Percentiles rank a stretch among this genome's conserved stretches.
Conservation (phyloP, 805 yeast genomes). For the Starmerella geochares region DNA sequence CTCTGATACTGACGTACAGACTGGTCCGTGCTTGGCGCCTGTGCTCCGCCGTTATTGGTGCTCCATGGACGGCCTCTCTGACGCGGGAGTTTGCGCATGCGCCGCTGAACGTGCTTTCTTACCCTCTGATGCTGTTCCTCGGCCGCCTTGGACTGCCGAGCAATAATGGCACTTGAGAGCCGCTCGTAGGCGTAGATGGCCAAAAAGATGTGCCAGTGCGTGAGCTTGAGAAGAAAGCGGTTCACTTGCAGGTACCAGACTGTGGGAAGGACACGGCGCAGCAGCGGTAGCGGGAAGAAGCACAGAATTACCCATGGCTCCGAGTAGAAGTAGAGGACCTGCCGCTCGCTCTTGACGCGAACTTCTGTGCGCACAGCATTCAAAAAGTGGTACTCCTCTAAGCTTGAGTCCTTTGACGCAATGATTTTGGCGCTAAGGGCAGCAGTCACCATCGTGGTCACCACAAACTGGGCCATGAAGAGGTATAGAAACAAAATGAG, state of each 20-base stretch:
- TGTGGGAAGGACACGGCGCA: slow-evolving; percentile 29
- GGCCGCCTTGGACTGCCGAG: slow-evolving; percentile 18
- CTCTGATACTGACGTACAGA: too few species aligned
- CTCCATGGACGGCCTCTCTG: slow-evolving; percentile 4
- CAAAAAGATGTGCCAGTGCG: slow-evolving; percentile 33
- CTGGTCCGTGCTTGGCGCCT: neutral
- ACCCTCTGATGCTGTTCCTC: slow-evolving; percentile 21
- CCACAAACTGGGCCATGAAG: slow-evolving; percentile 45
- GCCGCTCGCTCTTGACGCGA: slow-evolving; percentile 33
- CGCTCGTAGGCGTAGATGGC: slow-evolving; percentile 31
- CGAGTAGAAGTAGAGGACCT: slow-evolving; percentile 31
- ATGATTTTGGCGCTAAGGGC: slow-evolving; percentile 38
- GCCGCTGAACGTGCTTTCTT: slow-evolving; percentile 18
- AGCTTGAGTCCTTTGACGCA: slow-evolving; percentile 30
- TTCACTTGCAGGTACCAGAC: slow-evolving; percentile 29
- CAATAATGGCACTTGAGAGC: slow-evolving; percentile 15
- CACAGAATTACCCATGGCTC: slow-evolving; percentile 33
- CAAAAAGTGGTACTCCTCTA: slow-evolving; percentile 34
- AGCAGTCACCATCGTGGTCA: slow-evolving; percentile 46
- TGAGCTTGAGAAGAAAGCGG: slow-evolving; percentile 31
- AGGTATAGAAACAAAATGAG: slow-evolving; percentile 42
- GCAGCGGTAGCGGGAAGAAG: slow-evolving; percentile 29
- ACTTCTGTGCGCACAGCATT: slow-evolving; percentile 34
- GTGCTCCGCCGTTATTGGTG: neutral
- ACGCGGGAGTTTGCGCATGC: neutral